Evolutionary conservation across 257 asterid species (phyloP).

Genomic region (Przewalskia tangutica): DNA sequence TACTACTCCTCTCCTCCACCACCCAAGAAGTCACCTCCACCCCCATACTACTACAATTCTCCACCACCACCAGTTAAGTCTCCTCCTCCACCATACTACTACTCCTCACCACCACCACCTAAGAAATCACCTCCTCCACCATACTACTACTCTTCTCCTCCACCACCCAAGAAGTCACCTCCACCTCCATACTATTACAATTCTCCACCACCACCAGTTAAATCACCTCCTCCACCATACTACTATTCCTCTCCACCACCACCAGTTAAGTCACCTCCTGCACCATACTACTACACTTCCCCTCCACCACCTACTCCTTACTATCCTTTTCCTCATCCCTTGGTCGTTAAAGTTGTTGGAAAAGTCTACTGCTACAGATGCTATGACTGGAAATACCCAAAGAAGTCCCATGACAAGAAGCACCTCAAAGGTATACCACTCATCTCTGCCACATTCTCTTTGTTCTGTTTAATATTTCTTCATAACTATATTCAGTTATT

Average conservation of each 20-base stretch:
- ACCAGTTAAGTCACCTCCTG: constrained; percentile 3
- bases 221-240: constrained; percentile 27
- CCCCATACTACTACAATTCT: constrained; percentile 16
- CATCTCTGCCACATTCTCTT: neutral
- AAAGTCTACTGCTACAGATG: constrained; percentile 68
- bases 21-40: constrained; percentile 32
- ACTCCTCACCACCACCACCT: constrained; percentile 16
- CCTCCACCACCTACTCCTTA: constrained; percentile 24
- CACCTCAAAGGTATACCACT: constrained; percentile 54
- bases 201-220: constrained; percentile 20
- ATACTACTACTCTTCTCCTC: constrained; percentile 20
- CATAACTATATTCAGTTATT: neutral
- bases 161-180: constrained; percentile 23
- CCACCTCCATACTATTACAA: constrained; percentile 25
- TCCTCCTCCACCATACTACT: constrained; percentile 16
- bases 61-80: constrained; percentile 28
- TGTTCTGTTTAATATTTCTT: neutral
- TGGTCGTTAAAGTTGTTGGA: constrained; percentile 56
- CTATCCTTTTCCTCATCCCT: constrained; percentile 31
- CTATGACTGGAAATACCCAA: constrained; percentile 49
- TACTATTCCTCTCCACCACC: constrained; percentile 37
- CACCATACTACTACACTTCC: constrained; percentile 23
- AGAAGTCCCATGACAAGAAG: constrained; percentile 59
- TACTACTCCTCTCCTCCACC: constrained; percentile 25
- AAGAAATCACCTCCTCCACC: constrained; percentile 35